phyloP scores from a whole-genome alignment of 2,329 filamentous ascomycete species.

The Neofusicoccum kwambonambiense region DNA sequence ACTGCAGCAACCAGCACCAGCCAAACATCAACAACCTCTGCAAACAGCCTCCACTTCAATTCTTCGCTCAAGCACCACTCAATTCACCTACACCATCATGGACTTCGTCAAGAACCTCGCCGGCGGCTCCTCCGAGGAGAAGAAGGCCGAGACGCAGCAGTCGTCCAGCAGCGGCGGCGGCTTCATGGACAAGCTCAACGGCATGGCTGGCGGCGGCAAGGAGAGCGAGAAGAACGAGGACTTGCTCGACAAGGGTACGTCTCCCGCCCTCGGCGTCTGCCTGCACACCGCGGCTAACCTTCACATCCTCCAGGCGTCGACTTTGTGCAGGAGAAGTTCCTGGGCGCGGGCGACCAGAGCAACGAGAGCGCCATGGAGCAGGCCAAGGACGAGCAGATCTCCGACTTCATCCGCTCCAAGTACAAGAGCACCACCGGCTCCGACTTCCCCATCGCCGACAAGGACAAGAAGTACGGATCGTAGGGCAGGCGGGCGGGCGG shows the following conservation, averaged over 20 bases:
- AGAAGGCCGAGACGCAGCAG: constrained; percentile 25
- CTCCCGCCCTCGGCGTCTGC: too few species aligned
- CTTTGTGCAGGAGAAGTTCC: constrained; percentile 71
- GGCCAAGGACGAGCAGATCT: constrained; percentile 78
- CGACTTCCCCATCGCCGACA: constrained; percentile 70
- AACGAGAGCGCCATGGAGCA: constrained; percentile 71
- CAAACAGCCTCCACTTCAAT: background rate
- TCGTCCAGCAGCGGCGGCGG: constrained; percentile 53
- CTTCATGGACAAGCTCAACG: constrained; percentile 69
- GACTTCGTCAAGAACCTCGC: constrained; percentile 50
- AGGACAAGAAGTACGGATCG: constrained; percentile 45
- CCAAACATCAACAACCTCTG: background rate
- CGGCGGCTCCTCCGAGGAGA: constrained; percentile 29
- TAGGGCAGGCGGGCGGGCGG: background rate
- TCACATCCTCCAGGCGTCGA: constrained; percentile 61
- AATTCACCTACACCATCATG: constrained; percentile 30
- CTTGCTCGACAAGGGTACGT: constrained; percentile 72
- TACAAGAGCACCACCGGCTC: constrained; percentile 69
- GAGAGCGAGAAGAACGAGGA: constrained; percentile 82
- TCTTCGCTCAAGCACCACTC: background rate
- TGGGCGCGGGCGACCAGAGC: constrained; percentile 68
- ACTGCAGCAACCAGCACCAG: background rate
- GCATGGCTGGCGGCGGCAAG: constrained; percentile 67
- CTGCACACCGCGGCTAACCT: too few species aligned
- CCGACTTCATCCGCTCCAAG: constrained; percentile 66